Base-by-base conservation (phyloP, 192 early-diverging fungal genomes). In the Funneliformis mosseae region DNA sequence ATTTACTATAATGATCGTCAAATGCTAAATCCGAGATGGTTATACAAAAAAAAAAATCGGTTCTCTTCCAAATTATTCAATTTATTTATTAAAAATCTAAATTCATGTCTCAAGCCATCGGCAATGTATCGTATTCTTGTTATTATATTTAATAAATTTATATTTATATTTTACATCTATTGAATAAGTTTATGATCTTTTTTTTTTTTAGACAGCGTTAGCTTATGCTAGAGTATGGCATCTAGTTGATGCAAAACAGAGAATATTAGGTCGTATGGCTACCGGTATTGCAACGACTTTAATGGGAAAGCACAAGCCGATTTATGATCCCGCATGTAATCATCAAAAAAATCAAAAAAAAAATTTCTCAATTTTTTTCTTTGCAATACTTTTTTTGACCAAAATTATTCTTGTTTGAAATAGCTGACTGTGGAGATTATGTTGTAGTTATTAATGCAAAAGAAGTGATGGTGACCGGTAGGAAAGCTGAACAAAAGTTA, bases 221-320 rank as follows among this genome's bases (percentile, higher is more conserved):
- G 94, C 93, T 23, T 95, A 94, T 78, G 95, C 94, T 71, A 89
- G 95, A 45, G 91, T 96, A 73, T 98, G 96, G 96, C 96, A 96
- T 84, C 87, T 95, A 60, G 96, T 98, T 43, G 95, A 97, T 84
- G 95, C 95, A 41, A 89, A 91, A 74, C 93, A 94, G 63, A 90
- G 95, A 84, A 88, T 94, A 27, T 91, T 99, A 39, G 96, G 96
- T n/a, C 92, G 92, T 69, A 84, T 99, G 76, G 90, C 95, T 18
- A 89, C 94, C 61, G 89, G 92, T 62, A 94, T 97, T 64, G 92
- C 93, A 81, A 94, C 94, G 59, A 96, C 96, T 23, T 90, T 99
- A 50, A 94, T 96, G 88, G 97, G 97, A 42, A 99, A 99, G 84
- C 95, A 99, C 87, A 97, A 97, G 91, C 96, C 96, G 28, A 94